Evolutionary conservation across 129 eudicot species (phyloP).

Genomic region (Gnaphalium uliginosum): DNA sequence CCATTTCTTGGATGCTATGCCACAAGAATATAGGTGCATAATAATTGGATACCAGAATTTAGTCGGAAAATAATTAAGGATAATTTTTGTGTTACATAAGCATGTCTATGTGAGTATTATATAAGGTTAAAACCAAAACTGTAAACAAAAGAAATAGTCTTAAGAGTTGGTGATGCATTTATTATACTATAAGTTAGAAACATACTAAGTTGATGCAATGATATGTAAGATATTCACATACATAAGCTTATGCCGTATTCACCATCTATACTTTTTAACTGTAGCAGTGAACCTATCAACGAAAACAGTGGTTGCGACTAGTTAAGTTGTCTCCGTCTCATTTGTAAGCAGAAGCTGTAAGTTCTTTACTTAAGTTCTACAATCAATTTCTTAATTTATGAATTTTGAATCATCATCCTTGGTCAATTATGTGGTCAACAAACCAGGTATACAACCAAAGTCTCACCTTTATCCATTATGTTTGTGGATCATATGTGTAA

Average conservation of each 20-base stretch:
- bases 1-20: constrained; percentile 10
- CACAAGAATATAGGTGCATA: not conserved
- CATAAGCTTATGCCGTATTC: not conserved
- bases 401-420: not conserved
- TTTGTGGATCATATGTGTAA: constrained; percentile 2
- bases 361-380: not conserved
- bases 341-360: not conserved
- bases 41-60: not conserved
- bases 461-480: constrained; percentile 7
- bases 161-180: not conserved
- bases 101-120: not conserved
- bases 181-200: too few species aligned
- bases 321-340: not conserved
- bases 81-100: not conserved
- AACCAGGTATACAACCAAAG: not conserved
- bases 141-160: not conserved
- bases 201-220: not conserved
- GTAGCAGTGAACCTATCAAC: not conserved
- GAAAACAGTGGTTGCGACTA: not conserved
- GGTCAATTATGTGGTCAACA: not conserved
- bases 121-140: not conserved
- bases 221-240: too few species aligned
- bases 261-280: not conserved
- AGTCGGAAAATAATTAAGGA: not conserved
- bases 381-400: not conserved